Evolutionary conservation across 139 green algal genomes (phyloP).

Genomic region (Picocystis salinarum): DNA sequence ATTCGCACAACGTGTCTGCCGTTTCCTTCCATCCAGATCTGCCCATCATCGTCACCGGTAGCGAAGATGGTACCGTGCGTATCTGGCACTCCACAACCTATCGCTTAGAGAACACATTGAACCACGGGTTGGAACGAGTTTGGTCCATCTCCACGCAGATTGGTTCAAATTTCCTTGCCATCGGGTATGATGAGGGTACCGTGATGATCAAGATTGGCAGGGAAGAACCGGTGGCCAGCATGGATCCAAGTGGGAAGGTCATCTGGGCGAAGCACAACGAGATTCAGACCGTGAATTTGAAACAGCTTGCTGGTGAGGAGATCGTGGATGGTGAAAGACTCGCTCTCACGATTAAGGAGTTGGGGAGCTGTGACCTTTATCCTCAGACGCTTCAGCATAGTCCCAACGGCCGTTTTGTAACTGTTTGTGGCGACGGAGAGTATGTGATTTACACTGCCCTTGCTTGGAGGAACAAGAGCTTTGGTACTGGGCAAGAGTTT

Average conservation of each 20-base stretch:
- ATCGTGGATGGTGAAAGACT: constrained; percentile 84
- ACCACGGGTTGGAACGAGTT: constrained; percentile 91
- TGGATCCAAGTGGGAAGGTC: constrained; percentile 94
- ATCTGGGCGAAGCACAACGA: constrained; percentile 82
- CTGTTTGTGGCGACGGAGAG: constrained; percentile 70
- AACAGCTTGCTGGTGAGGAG: constrained; percentile 16
- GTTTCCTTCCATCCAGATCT: constrained; percentile 96
- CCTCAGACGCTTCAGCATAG: constrained; percentile 71
- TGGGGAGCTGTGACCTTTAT: constrained; percentile 86
- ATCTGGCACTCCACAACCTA: constrained; percentile 97
- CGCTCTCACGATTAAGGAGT: constrained; percentile 85
- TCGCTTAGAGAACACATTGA: constrained; percentile 82
- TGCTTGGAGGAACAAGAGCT: constrained; percentile 96
- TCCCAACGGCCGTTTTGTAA: constrained; percentile 92
- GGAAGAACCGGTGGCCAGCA: constrained; percentile 93
- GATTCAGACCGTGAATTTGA: constrained; percentile 52
- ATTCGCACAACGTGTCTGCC: constrained; percentile 76
- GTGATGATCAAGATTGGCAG: constrained; percentile 81
- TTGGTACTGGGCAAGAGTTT: constrained; percentile 77
- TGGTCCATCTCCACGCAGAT: constrained; percentile 48
- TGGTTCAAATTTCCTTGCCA: constrained; percentile 28
- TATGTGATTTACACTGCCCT: constrained; percentile 98
- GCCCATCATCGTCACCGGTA: constrained; percentile 82
- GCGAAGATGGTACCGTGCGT: constrained; percentile 86
- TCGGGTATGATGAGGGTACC: constrained; percentile 88